These are phyloP conservation scores for Syncephalastrum monosporum DNA, from an alignment of 371 early-diverging fungal genomes.

Conservation along the genomic window DNA sequence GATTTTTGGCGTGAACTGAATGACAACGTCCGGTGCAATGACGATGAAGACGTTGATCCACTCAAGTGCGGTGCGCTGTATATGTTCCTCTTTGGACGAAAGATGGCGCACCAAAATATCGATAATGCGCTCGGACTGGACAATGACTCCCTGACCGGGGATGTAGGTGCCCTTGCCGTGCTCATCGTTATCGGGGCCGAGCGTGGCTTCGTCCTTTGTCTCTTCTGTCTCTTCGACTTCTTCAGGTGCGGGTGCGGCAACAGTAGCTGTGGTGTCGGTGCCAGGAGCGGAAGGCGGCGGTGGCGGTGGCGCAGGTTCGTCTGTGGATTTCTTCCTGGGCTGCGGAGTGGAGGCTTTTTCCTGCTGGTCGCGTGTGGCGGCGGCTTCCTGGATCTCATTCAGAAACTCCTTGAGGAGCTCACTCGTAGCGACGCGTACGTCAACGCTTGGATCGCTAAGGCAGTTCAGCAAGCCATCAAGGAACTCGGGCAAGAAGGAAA, in stretches of 20 bases:
- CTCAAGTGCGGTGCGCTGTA: constrained; percentile 78
- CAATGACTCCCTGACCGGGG: constrained; percentile 68
- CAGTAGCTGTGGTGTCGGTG: no score
- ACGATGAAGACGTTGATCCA: constrained; percentile 86
- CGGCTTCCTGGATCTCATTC: constrained; percentile 76
- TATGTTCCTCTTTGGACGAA: constrained; percentile 76
- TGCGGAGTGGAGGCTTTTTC: not conserved
- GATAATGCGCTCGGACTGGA: constrained; percentile 78
- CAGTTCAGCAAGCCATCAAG: constrained; percentile 84
- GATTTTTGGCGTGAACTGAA: constrained; percentile 72
- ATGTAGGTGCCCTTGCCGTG: constrained; percentile 56
- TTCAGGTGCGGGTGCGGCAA: not conserved
- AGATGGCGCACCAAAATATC: constrained; percentile 77
- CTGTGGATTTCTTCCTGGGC: not conserved
- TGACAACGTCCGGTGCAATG: constrained; percentile 74
- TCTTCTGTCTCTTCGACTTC: not conserved
- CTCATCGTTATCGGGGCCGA: constrained; percentile 16
- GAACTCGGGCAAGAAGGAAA: constrained; percentile 84
- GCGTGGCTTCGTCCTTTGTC: not conserved
- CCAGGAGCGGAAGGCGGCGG: not conserved
- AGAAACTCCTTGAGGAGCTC: constrained; percentile 72
- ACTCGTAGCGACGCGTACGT: constrained; percentile 74
- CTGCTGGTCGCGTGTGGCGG: constrained; percentile 53
- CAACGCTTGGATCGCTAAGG: constrained; percentile 81
- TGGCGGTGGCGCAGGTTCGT: not conserved